Percentiles rank a stretch among this genome's conserved stretches.
Evolutionary conservation across 176 grass and related monocot species (phyloP).

Genomic region (Dendrocalamus sinicus): DNA sequence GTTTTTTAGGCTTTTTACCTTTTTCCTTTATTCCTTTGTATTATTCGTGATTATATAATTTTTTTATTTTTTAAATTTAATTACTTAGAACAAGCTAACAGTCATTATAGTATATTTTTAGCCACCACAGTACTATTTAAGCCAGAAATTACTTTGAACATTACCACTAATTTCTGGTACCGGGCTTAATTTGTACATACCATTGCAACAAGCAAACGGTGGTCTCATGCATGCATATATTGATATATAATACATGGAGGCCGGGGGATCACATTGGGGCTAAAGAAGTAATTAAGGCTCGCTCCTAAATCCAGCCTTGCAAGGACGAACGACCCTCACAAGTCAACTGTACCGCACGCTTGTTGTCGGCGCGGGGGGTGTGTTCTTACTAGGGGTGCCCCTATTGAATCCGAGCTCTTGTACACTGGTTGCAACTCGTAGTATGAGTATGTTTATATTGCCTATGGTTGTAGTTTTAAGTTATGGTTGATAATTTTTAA

Average conservation of each 20-base stretch:
- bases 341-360: not conserved
- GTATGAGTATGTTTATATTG: too few species aligned
- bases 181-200: not conserved
- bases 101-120: too few species aligned
- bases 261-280: not conserved
- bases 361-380: not conserved
- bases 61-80: too few species aligned
- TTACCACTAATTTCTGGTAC: not conserved
- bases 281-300: not conserved
- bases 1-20: too few species aligned
- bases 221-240: not conserved
- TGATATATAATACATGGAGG: not conserved
- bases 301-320: conserved; percentile 14
- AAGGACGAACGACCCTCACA: not conserved
- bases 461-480: too few species aligned
- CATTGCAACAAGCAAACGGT: not conserved
- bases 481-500: too few species aligned
- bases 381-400: not conserved
- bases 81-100: too few species aligned
- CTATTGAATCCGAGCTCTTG: not conserved
- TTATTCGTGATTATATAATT: too few species aligned
- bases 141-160: too few species aligned
- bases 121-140: too few species aligned
- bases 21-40: too few species aligned
- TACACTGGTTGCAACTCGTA: not conserved